A percentile compares a stretch with the other conserved stretches of the same genome.
phyloP scores from a whole-genome alignment of 148 eudicot species.

The Rhododendron ferrugineum region DNA sequence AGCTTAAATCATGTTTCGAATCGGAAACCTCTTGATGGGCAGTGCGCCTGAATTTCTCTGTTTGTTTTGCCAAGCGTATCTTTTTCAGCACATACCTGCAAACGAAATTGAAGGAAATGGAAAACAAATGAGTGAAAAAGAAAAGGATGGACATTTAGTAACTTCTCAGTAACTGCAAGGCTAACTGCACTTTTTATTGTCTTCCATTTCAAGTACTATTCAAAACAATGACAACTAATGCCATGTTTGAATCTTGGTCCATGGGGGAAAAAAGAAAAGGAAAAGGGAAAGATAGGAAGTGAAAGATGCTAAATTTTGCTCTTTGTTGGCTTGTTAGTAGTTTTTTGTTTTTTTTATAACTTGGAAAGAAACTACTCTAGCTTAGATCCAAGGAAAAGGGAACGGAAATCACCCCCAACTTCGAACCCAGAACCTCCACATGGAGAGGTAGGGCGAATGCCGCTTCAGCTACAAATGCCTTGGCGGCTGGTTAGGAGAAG shows the following conservation, averaged over 20 bases:
- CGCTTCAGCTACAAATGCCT: not conserved
- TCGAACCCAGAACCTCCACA: not conserved
- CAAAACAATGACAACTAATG: not conserved
- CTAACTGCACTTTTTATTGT: not conserved
- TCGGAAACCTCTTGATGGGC: slow-evolving; percentile 73
- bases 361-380: not conserved
- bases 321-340: no score
- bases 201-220: not conserved
- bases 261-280: not conserved
- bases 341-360: no score
- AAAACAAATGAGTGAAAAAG: not conserved
- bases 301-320: not conserved
- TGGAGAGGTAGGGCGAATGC: not conserved
- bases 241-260: not conserved
- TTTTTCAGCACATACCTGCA: slow-evolving; percentile 85
- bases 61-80: slow-evolving; percentile 72
- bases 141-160: not conserved
- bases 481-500: not conserved
- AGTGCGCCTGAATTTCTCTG: slow-evolving; percentile 66
- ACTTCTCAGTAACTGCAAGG: not conserved
- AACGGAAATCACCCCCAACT: not conserved
- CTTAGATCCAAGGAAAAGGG: not conserved
- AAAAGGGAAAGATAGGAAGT: not conserved
- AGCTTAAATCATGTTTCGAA: not conserved
- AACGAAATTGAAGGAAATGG: not conserved